A percentile compares a stretch with the other conserved stretches of the same genome.
Conservation (phyloP, 2,329 filamentous ascomycete genomes). For the Fusarium sp. region DNA sequence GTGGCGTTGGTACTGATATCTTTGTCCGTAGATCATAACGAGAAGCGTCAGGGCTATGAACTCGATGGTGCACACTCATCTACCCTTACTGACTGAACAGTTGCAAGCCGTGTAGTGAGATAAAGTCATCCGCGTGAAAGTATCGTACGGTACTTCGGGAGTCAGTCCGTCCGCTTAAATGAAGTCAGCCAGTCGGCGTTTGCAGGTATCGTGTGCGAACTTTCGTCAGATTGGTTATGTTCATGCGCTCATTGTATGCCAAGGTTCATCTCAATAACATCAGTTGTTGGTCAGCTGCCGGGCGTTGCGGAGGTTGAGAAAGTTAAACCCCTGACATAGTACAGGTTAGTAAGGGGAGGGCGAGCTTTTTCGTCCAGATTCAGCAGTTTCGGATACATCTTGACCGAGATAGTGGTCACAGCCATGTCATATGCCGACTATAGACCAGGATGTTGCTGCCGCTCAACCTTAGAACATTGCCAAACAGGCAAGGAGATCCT, state of each 20-base stretch:
- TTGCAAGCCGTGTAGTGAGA: neutral
- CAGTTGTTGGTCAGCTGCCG: conserved; percentile 25
- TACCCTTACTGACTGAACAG: neutral
- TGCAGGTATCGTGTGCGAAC: conserved; percentile 9
- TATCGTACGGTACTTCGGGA: conserved; percentile 37
- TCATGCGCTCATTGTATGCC: conserved; percentile 32
- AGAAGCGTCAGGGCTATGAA: neutral
- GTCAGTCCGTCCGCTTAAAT: conserved; percentile 32
- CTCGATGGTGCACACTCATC: neutral
- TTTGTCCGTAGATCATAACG: neutral
- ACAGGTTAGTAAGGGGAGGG: conserved; percentile 18
- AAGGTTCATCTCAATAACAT: conserved; percentile 12
- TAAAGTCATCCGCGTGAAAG: conserved; percentile 3
- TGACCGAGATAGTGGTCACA: conserved; percentile 19
- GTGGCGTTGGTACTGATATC: conserved; percentile 1
- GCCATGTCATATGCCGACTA: conserved; percentile 28
- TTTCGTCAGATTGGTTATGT: conserved; percentile 21
- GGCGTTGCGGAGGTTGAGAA: conserved; percentile 21
- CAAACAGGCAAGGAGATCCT: conserved; percentile 13
- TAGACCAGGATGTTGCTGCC: conserved; percentile 17
- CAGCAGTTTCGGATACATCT: conserved; percentile 31
- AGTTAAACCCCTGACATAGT: conserved; percentile 27
- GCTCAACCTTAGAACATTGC: conserved; percentile 10
- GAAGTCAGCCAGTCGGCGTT: conserved; percentile 8
- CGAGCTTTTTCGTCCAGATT: conserved; percentile 23